Percentiles rank a stretch among this genome's conserved stretches.
These are phyloP conservation scores for Inga leiocalycina DNA, from an alignment of 306 rosid genomes.

Conservation along the genomic window DNA sequence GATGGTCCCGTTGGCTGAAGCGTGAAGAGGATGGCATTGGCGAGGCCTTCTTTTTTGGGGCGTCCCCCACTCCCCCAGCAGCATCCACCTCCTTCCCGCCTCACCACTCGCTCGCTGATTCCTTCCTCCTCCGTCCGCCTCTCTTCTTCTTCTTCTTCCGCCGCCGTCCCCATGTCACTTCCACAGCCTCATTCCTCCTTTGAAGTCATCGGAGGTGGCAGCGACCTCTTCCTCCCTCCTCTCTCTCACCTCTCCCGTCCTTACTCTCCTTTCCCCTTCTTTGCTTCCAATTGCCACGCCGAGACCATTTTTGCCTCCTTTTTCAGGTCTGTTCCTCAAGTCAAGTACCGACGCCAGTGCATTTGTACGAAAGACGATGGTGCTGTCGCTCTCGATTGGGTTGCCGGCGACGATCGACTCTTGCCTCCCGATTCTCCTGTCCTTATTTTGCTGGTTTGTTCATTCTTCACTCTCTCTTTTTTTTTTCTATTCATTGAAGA, in stretches of 20 bases:
- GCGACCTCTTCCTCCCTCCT: slow-evolving; percentile 53
- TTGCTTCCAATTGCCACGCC: slow-evolving; percentile 67
- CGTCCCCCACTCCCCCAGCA: neutral
- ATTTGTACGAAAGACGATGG: slow-evolving; percentile 68
- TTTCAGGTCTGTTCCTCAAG: slow-evolving; percentile 61
- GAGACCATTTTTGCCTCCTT: slow-evolving; percentile 89
- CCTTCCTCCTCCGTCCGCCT: slow-evolving; percentile 19
- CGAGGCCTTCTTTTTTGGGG: slow-evolving; percentile 23
- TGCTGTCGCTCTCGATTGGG: slow-evolving; percentile 87
- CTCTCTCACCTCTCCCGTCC: slow-evolving; percentile 48
- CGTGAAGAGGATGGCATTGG: slow-evolving; percentile 20
- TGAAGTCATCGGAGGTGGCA: slow-evolving; percentile 67
- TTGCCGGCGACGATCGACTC: slow-evolving; percentile 55
- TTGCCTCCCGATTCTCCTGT: slow-evolving; percentile 64
- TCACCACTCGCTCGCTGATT: slow-evolving; percentile 6
- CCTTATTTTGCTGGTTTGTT: slow-evolving; percentile 78
- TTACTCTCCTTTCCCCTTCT: slow-evolving; percentile 56
- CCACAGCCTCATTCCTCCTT: slow-evolving; percentile 56
- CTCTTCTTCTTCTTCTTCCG: slow-evolving; percentile 13
- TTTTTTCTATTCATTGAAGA: neutral
- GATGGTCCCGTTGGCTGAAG: neutral
- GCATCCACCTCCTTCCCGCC: neutral
- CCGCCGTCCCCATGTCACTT: slow-evolving; percentile 25
- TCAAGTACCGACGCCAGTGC: slow-evolving; percentile 75
- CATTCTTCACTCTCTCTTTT: neutral